phyloP scores from a whole-genome alignment of 2,329 filamentous ascomycete species.

The Ophiostoma piceae region DNA sequence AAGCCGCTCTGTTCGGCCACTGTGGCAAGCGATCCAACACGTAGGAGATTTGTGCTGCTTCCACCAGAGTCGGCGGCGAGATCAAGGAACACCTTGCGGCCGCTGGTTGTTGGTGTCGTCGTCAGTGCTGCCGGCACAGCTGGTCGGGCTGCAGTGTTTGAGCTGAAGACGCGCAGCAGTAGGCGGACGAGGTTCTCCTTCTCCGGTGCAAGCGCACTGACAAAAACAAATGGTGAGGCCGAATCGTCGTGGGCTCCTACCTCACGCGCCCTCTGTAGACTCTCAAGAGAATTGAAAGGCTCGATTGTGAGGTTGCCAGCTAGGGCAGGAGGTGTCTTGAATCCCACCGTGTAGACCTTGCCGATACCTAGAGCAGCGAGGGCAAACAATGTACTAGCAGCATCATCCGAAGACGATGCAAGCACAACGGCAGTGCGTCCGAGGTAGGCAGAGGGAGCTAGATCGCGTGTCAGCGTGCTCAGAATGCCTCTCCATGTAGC shows the following conservation, averaged over 20 bases:
- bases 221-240: conserved; percentile 69
- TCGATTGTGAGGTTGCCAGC: conserved; percentile 65
- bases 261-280: conserved; percentile 48
- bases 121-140: conserved; percentile 33
- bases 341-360: conserved; percentile 79
- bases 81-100: conserved; percentile 71
- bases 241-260: conserved; percentile 37
- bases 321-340: conserved; percentile 59
- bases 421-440: conserved; percentile 71
- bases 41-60: conserved; percentile 40
- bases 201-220: conserved; percentile 71
- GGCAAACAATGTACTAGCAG: conserved; percentile 72
- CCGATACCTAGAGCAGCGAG: conserved; percentile 69
- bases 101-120: conserved; percentile 33
- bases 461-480: conserved; percentile 72
- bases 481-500: conserved; percentile 81
- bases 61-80: conserved; percentile 52
- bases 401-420: conserved; percentile 67
- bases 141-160: conserved; percentile 27
- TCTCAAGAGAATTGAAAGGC: conserved; percentile 71
- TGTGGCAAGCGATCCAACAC: conserved; percentile 61
- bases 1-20: conserved; percentile 72
- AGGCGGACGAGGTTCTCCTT: conserved; percentile 75
- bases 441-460: conserved; percentile 75
- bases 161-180: conserved; percentile 66